phyloP scores from a whole-genome alignment of 495 filamentous ascomycete species.

The Hypoxylon lienhwacheense region DNA sequence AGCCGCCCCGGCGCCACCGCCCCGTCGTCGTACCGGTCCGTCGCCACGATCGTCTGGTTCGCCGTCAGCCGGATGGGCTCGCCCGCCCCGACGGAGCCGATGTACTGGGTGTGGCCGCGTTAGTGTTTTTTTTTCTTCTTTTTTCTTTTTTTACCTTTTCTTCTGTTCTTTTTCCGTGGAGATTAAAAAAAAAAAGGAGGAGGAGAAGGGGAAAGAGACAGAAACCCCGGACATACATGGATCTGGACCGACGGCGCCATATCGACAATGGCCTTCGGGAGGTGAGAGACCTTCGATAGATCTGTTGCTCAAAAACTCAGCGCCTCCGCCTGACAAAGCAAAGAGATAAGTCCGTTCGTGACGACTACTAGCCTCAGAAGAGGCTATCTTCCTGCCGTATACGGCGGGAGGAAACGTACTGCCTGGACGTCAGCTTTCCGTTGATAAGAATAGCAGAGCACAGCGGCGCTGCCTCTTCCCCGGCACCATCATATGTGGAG shows the following conservation, averaged over 20 bases:
- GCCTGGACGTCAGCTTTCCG: conserved; percentile 7
- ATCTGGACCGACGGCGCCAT: too few relatives aligned
- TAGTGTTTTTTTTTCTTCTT: too few relatives aligned
- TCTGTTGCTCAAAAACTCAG: too few relatives aligned
- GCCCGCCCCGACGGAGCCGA: conserved; percentile 41
- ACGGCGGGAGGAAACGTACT: conserved; percentile 7
- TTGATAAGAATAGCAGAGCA: background rate
- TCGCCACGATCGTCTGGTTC: conserved; percentile 39
- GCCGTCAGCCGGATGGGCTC: conserved; percentile 42
- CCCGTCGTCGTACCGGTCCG: conserved; percentile 45
- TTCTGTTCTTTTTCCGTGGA: too few relatives aligned
- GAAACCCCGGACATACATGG: too few relatives aligned
- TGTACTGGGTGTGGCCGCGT: conserved; percentile 56
- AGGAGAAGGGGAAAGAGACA: background rate
- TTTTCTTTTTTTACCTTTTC: too few relatives aligned
- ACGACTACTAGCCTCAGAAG: too few relatives aligned
- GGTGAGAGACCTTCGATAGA: too few relatives aligned
- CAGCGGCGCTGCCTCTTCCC: background rate
- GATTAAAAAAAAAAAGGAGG: background rate
- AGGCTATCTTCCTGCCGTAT: too few relatives aligned
- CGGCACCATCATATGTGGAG: background rate
- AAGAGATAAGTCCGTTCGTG: too few relatives aligned
- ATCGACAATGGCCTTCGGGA: too few relatives aligned
- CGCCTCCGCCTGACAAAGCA: too few relatives aligned
- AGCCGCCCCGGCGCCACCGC: conserved; percentile 54